These are phyloP conservation scores for Vitis hybrid DNA, from an alignment of 177 flowering plant genomes.

Conservation along the genomic window DNA sequence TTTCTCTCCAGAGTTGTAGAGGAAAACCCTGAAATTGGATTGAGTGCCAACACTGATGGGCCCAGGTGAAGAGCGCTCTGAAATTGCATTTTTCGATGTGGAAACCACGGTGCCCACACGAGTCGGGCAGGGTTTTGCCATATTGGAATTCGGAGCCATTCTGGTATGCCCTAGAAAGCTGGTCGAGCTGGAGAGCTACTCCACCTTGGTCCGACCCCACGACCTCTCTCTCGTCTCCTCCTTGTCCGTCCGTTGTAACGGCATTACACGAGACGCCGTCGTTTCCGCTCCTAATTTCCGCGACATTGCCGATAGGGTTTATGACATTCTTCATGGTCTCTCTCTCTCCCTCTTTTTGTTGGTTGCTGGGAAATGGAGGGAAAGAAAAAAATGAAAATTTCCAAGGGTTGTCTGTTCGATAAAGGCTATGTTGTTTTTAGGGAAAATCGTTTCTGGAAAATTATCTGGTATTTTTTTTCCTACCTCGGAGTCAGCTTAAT, in stretches of 20 bases:
- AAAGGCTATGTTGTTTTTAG: too few relatives aligned
- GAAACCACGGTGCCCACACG: constrained; percentile 77
- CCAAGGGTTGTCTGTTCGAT: too few relatives aligned
- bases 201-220: constrained; percentile 71
- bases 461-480: too few relatives aligned
- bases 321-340: constrained; percentile 75
- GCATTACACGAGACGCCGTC: constrained; percentile 70
- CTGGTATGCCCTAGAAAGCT: constrained; percentile 85
- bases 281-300: constrained; percentile 60
- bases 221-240: constrained; percentile 53
- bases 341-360: neutral
- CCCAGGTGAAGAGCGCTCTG: constrained; percentile 38
- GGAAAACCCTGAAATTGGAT: neutral
- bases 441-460: too few relatives aligned
- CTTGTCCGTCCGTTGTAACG: constrained; percentile 67
- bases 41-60: constrained; percentile 16
- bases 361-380: constrained; percentile 1
- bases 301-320: constrained; percentile 70
- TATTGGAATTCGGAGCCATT: constrained; percentile 88
- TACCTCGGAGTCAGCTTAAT: too few relatives aligned
- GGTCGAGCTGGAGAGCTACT: constrained; percentile 60
- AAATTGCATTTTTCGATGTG: constrained; percentile 85
- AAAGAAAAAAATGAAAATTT: too few relatives aligned
- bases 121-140: constrained; percentile 50
- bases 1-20: neutral